Conservation (phyloP, 2,329 filamentous ascomycete species). For the Neoarthrinium moseri region DNA sequence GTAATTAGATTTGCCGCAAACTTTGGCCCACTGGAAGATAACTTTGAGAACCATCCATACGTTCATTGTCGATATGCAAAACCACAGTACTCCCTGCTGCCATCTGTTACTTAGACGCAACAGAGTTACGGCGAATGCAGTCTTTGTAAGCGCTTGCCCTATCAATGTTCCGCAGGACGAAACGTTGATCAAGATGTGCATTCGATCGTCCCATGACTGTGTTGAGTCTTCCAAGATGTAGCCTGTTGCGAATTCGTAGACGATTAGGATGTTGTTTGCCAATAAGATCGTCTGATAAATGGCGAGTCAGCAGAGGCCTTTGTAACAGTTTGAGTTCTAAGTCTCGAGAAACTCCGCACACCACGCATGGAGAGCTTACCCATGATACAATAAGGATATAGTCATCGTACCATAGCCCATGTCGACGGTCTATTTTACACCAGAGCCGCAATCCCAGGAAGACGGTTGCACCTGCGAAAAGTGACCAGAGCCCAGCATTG, state of each 20-base stretch:
- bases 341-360: conserved; percentile 6
- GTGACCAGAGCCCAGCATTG: conserved; percentile 21
- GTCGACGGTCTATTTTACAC: conserved; percentile 32
- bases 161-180: conserved; percentile 11
- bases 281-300: conserved; percentile 9
- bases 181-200: conserved; percentile 13
- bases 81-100: conserved; percentile 26
- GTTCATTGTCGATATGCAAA: conserved; percentile 32
- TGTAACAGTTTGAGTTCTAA: not conserved
- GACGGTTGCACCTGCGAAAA: conserved; percentile 28
- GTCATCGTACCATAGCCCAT: conserved; percentile 38
- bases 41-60: conserved; percentile 18
- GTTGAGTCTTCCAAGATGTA: conserved; percentile 11
- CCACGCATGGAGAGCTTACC: too few relatives aligned
- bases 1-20: conserved; percentile 12
- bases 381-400: conserved; percentile 34
- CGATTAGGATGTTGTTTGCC: conserved; percentile 9
- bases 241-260: conserved; percentile 13
- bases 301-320: not conserved
- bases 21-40: conserved; percentile 17
- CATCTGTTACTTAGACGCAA: conserved; percentile 27
- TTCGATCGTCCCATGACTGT: conserved; percentile 13
- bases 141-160: conserved; percentile 29
- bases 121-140: conserved; percentile 36
- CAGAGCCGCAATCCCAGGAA: conserved; percentile 31